phyloP scores from a whole-genome alignment of 352 stramenopile species.

The Globisporangium iwayamae region DNA sequence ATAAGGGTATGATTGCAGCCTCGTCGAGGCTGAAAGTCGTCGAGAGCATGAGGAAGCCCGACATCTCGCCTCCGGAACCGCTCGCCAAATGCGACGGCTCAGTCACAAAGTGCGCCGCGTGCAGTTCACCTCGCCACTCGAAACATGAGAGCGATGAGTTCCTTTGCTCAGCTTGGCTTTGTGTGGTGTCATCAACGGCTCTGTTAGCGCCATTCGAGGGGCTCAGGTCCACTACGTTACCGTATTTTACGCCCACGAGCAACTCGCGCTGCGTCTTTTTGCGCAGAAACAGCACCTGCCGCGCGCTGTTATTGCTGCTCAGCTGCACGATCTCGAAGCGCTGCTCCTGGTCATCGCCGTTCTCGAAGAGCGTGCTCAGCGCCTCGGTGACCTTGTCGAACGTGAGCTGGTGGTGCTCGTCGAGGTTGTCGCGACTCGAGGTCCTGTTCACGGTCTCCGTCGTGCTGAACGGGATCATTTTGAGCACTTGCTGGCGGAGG shows the following conservation, averaged over 20 bases:
- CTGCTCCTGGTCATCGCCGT: slow-evolving; percentile 28
- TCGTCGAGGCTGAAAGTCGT: slow-evolving; percentile 44
- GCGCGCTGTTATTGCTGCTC: not conserved
- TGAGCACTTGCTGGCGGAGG: slow-evolving; percentile 57
- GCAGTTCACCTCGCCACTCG: not conserved
- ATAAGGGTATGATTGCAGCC: slow-evolving; percentile 21
- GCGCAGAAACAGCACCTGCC: slow-evolving; percentile 34
- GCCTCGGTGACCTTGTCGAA: slow-evolving; percentile 30
- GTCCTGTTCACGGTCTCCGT: slow-evolving; percentile 5
- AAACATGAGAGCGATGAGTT: not conserved
- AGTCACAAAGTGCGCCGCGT: slow-evolving; percentile 43
- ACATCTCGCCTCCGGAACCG: slow-evolving; percentile 47
- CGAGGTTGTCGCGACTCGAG: not conserved
- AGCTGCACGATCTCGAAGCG: slow-evolving; percentile 47
- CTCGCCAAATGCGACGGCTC: slow-evolving; percentile 46
- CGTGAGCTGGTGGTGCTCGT: slow-evolving; percentile 17
- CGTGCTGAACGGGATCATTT: slow-evolving; percentile 31
- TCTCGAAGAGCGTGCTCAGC: slow-evolving; percentile 34
- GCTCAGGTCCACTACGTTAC: slow-evolving; percentile 28
- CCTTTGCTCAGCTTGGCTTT: too few species aligned
- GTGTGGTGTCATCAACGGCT: not conserved
- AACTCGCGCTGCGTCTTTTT: slow-evolving; percentile 45
- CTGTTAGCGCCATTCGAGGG: slow-evolving; percentile 2
- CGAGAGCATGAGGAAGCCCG: slow-evolving; percentile 72
- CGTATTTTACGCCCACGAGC: slow-evolving; percentile 37